Conservation (phyloP, 2,329 filamentous ascomycete species). For the Lachnellula arida region DNA sequence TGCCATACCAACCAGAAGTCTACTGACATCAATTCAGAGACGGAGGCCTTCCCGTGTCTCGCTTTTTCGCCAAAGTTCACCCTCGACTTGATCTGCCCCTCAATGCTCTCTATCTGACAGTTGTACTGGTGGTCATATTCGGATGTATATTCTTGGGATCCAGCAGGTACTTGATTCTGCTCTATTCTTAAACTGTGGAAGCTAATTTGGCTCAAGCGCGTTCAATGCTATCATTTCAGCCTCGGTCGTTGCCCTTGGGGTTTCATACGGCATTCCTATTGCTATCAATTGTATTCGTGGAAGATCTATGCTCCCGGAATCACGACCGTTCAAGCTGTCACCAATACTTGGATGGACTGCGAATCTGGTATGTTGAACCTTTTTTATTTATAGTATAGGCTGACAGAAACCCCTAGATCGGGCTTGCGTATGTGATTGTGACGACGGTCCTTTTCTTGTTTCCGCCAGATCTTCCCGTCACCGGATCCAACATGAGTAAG, state of each 20-base stretch:
- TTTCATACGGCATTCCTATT: constrained; percentile 70
- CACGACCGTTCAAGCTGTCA: constrained; percentile 52
- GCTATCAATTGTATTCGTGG: constrained; percentile 64
- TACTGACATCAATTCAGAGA: constrained; percentile 39
- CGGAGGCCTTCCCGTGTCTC: constrained; percentile 58
- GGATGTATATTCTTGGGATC: constrained; percentile 67
- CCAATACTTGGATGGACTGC: constrained; percentile 52
- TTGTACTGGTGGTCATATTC: constrained; percentile 58
- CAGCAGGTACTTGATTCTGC: constrained; percentile 30
- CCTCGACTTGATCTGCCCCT: constrained; percentile 57
- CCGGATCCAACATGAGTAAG: constrained; percentile 57
- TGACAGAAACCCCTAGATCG: constrained; percentile 32
- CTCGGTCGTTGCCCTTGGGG: constrained; percentile 65
- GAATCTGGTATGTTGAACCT: constrained; percentile 43
- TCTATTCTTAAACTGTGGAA: neutral
- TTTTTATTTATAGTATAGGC: constrained; percentile 11
- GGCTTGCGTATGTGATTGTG: constrained; percentile 52
- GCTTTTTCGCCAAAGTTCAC: constrained; percentile 57
- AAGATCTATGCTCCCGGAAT: constrained; percentile 58
- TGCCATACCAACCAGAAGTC: neutral
- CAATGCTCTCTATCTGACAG: constrained; percentile 60
- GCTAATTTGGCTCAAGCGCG: constrained; percentile 36
- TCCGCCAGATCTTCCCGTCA: constrained; percentile 53
- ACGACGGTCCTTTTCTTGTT: constrained; percentile 62
- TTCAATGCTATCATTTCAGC: constrained; percentile 69